Base-by-base conservation (phyloP, 371 early-diverging fungal genomes). In the Rhizopus stolonifer region DNA sequence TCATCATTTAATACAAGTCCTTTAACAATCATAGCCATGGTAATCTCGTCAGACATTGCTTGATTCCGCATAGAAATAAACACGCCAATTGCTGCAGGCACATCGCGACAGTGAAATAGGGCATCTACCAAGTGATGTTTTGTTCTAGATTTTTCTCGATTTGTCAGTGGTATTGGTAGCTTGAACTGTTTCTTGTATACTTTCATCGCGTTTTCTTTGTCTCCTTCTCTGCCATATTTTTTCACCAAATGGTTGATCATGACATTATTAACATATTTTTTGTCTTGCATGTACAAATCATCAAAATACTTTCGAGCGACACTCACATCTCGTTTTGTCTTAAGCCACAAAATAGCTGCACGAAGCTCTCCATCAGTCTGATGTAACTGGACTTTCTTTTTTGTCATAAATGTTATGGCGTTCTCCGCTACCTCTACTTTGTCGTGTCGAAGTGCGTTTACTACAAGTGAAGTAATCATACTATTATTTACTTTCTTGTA, bases 241-340 rank as follows among this genome's bases (percentile, higher is more conserved):
- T 22, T 60, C 10, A 77, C 54, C 11, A 77, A 32, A 53, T 70
- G 69, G 39, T 77, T 70, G 29, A 69, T 63, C 77, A 77, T 77
- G 23, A 73, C 58, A 5, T 54, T 34, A 51, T 70, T 65, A 14
- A 70, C 64, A 33, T 31, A 38, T 0, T 43, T 24, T 24, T 45
- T 8, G 31, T 67, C 50, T 11, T 52, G 29, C 18, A 43, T 14
- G 26, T 62, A 60, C 25, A 71, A 21, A 23, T 34, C 32, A 18
- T 69, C 67, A 49, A 74, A 64, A 24, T 58, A 58, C 1, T 39
- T 15, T 34, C 62, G 52, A 7, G 63, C 72, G 13, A 47, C 44
- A 21, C 66, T 58, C 21, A 74, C 53, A 29, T 58, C 49, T 15
- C 42, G 38, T 23, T 63, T 66, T 21, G 56, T 64, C 18, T 64